These are phyloP conservation scores for Venturia oleaginea DNA, from an alignment of 2,329 filamentous ascomycete species.

Conservation along the genomic window DNA sequence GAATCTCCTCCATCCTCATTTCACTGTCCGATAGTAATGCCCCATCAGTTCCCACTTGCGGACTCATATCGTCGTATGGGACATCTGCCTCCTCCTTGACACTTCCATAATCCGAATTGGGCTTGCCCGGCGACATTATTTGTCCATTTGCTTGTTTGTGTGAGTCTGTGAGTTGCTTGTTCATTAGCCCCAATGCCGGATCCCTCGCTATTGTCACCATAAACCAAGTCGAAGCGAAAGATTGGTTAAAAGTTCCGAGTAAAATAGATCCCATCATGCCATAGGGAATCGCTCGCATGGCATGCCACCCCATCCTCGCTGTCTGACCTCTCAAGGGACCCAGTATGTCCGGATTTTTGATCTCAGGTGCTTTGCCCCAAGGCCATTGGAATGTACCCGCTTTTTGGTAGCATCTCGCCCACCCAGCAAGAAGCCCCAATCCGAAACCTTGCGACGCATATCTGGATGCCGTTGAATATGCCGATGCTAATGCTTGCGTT, in stretches of 20 bases:
- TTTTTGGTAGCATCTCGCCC: background rate
- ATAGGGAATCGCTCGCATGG: background rate
- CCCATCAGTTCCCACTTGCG: background rate
- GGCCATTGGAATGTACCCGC: background rate
- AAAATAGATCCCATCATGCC: background rate
- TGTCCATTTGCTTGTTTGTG: background rate
- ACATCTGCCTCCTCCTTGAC: background rate
- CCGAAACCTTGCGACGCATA: background rate
- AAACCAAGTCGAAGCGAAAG: background rate
- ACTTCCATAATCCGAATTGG: background rate
- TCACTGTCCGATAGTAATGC: background rate
- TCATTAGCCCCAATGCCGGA: background rate
- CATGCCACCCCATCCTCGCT: background rate
- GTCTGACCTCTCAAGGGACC: background rate
- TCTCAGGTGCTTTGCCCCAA: background rate
- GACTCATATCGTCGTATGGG: constrained; percentile 5
- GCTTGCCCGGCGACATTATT: background rate
- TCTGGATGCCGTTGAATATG: background rate
- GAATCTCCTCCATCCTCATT: background rate
- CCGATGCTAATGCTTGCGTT: constrained; percentile 1
- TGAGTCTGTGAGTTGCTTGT: background rate
- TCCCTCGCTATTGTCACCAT: background rate
- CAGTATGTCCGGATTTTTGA: constrained; percentile 2
- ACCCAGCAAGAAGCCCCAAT: background rate
- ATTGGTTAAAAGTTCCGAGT: background rate